Base-by-base conservation (phyloP, 257 asterid genomes). In the Petunia axillaris region DNA sequence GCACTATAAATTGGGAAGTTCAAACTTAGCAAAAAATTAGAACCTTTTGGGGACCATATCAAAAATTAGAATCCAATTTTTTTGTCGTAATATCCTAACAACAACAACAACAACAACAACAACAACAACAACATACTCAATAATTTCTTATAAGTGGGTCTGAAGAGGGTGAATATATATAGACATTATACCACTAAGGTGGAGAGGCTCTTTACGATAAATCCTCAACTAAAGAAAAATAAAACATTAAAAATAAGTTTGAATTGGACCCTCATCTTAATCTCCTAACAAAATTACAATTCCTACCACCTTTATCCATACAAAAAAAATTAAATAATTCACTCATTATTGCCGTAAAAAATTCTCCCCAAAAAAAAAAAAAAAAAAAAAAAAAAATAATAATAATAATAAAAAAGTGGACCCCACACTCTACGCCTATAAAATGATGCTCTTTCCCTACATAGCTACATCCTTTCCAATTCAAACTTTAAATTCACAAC, bases 351-450 rank as follows among this genome's bases (percentile, higher is more conserved):
- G 77, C 36, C 6, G 10, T 50, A 11, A 35, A 35, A 48, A 73
- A 39, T 11, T 73, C 50, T 73, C 62, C 35, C 5, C 62, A 71
- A 15, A 0, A 13, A 6, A 5, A 1, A 3, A 0, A 14, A 14
- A 54, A 38, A 14, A 5, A 0, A 1, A 15, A 8, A 40, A 4
- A 2, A 54, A 3, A 38, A 16, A 60, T 5, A 2, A n/a, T n/a
- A 0, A 37, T 36, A 39, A 14, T 38, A 25, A 25, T 25, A 25
- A 25, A 36, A 8, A 7, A 64, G 7, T 64, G n/a, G 15, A 38
- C 73, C 7, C 82, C 50, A 50, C 44, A 40, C 2, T n/a, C 76
- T 70, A 79, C 76, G 54, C 82, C 76, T 79, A 79, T 79, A 77
- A 40, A 77, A 35, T n/a, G 39, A 64, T 4, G 75, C 60, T 4